Evolutionary conservation across 75 land plant species (phyloP).

Genomic region (Cryptomeria japonica): DNA sequence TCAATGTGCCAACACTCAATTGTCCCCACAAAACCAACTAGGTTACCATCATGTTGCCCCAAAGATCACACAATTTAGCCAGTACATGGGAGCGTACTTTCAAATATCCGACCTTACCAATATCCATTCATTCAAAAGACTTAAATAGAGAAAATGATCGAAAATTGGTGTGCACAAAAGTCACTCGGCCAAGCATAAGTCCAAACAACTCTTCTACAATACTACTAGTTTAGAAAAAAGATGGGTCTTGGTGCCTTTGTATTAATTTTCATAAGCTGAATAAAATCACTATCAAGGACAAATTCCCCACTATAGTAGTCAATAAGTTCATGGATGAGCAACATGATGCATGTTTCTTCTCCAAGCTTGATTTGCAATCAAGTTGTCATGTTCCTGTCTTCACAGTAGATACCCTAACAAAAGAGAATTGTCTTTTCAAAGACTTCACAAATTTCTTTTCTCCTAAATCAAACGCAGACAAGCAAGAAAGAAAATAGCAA

Average conservation of each 20-base stretch:
- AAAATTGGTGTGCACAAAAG: background rate
- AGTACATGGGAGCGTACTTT: background rate
- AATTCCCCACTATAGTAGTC: background rate
- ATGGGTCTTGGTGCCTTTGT: background rate
- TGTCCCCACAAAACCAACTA: background rate
- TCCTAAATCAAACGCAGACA: too few relatives aligned
- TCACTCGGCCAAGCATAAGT: background rate
- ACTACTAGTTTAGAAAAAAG: conserved; percentile 1
- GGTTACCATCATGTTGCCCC: background rate
- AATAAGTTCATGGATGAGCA: background rate
- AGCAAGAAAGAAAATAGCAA: too few relatives aligned
- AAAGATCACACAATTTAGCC: background rate
- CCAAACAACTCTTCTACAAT: background rate
- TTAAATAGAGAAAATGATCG: background rate
- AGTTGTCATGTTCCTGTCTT: too few relatives aligned
- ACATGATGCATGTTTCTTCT: background rate
- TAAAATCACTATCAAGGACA: conserved; percentile 16
- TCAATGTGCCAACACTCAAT: background rate
- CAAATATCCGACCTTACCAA: background rate
- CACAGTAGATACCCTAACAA: too few relatives aligned
- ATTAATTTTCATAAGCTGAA: conserved; percentile 8
- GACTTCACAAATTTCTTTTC: too few relatives aligned
- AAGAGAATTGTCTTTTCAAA: too few relatives aligned
- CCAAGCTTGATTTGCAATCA: background rate
- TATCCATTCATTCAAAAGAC: background rate